Evolutionary conservation across 495 filamentous ascomycete species (phyloP).

Genomic region (Aspergillus egyptiacus): DNA sequence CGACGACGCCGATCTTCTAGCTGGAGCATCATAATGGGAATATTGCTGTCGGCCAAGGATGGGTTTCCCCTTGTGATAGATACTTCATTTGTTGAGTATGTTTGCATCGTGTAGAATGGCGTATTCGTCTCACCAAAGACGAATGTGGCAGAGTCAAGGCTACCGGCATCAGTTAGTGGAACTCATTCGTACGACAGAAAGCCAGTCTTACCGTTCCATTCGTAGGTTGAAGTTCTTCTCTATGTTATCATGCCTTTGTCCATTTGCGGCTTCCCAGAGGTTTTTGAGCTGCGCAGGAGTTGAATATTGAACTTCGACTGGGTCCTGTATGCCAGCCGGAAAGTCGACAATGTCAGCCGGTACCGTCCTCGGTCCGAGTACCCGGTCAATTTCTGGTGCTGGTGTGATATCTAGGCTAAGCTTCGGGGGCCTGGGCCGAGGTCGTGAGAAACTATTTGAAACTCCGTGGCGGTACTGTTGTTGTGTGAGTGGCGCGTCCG

Average conservation of each 20-base stretch:
- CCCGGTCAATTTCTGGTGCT: slow-evolving; percentile 34
- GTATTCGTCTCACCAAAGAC: slow-evolving; percentile 32
- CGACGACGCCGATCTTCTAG: slow-evolving; percentile 54
- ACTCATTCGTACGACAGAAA: neutral
- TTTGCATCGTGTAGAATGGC: slow-evolving; percentile 45
- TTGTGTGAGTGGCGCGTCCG: slow-evolving; percentile 57
- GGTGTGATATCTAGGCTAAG: slow-evolving; percentile 25
- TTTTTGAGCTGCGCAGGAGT: slow-evolving; percentile 39
- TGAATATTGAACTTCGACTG: slow-evolving; percentile 34
- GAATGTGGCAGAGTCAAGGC: slow-evolving; percentile 34
- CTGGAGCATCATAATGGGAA: slow-evolving; percentile 52
- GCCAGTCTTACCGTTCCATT: slow-evolving; percentile 35
- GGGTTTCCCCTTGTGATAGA: slow-evolving; percentile 37
- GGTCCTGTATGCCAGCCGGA: slow-evolving; percentile 32
- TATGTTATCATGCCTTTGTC: slow-evolving; percentile 37
- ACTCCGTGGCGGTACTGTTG: slow-evolving; percentile 62
- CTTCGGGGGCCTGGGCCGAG: slow-evolving; percentile 29
- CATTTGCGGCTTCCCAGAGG: slow-evolving; percentile 53
- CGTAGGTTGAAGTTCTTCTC: slow-evolving; percentile 40
- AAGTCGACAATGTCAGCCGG: slow-evolving; percentile 44
- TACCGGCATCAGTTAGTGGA: slow-evolving; percentile 16
- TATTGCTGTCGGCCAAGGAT: slow-evolving; percentile 27
- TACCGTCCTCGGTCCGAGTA: slow-evolving; percentile 41
- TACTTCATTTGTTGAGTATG: slow-evolving; percentile 36
- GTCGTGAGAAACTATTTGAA: slow-evolving; percentile 41